Percentiles rank a stretch among this genome's conserved stretches.
phyloP scores from a whole-genome alignment of 1,139 yeast genomes.

The Ashbya aceris region DNA sequence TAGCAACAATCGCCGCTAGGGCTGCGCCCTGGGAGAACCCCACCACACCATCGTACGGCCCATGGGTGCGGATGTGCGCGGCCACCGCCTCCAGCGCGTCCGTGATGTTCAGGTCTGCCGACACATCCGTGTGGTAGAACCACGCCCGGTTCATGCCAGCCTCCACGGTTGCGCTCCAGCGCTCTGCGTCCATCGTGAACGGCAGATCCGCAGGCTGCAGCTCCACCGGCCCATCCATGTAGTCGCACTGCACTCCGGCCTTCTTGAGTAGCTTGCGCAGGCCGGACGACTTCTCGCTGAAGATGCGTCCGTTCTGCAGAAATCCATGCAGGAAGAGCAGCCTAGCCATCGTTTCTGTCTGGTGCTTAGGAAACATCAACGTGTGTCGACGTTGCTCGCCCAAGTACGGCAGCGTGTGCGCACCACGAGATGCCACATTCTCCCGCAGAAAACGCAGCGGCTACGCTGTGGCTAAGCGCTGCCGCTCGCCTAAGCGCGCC shows the following conservation, averaged over 20 bases:
- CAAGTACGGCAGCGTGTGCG: too few species aligned
- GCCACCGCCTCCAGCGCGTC: conserved; percentile 45
- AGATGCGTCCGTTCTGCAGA: conserved; percentile 61
- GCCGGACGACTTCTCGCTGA: conserved; percentile 74
- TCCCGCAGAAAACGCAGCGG: too few species aligned
- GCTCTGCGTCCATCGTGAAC: conserved; percentile 40
- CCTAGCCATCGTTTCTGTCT: conserved; percentile 19
- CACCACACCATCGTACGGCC: conserved; percentile 81
- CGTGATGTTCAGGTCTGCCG: conserved; percentile 32
- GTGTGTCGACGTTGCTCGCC: too few species aligned
- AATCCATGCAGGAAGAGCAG: conserved; percentile 49
- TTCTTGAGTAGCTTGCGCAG: conserved; percentile 63
- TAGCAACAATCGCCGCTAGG: conserved; percentile 50
- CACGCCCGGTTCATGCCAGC: conserved; percentile 48
- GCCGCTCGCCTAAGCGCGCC: too few species aligned
- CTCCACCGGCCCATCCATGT: conserved; percentile 65
- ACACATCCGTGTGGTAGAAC: conserved; percentile 44
- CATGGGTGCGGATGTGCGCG: conserved; percentile 50
- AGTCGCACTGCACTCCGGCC: conserved; percentile 59
- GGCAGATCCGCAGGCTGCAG: conserved; percentile 65
- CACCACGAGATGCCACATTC: too few species aligned
- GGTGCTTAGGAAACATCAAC: too few species aligned
- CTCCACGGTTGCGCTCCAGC: conserved; percentile 38
- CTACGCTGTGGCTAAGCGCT: too few species aligned
- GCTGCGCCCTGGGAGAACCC: conserved; percentile 97